Conservation (phyloP, 345 rosid species). For the Eutrema yunnanense region DNA sequence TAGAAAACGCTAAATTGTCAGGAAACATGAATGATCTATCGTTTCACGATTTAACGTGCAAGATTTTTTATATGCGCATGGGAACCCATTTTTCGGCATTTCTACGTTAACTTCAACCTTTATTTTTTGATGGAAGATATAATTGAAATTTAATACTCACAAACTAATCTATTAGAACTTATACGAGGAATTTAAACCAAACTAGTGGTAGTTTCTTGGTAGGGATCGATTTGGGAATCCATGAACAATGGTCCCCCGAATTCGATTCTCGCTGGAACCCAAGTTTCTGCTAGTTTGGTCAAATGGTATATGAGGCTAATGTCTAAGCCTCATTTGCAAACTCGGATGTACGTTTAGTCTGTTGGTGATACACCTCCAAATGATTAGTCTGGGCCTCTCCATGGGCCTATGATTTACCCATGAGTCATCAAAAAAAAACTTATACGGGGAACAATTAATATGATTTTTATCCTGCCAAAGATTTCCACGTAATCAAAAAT, state of each 20-base stretch:
- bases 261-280: no score
- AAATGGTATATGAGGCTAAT: no score
- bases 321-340: no score
- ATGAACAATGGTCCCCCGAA: no score
- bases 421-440: background rate
- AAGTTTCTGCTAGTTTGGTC: no score
- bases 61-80: constrained; percentile 1
- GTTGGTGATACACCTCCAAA: no score
- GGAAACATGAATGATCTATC: constrained; percentile 26
- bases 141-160: background rate
- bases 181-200: background rate
- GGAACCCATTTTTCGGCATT: constrained; percentile 22
- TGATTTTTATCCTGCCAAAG: background rate
- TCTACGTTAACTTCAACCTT: background rate
- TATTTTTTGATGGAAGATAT: background rate
- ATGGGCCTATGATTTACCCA: no score
- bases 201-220: no score
- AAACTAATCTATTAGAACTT: background rate
- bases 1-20: constrained; percentile 9
- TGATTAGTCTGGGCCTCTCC: no score
- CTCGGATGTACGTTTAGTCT: no score
- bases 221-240: no score
- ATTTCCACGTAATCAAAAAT: background rate
- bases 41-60: constrained; percentile 24
- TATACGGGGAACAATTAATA: background rate